Conservation (phyloP, 306 rosid species). For the Comarum palustre region DNA sequence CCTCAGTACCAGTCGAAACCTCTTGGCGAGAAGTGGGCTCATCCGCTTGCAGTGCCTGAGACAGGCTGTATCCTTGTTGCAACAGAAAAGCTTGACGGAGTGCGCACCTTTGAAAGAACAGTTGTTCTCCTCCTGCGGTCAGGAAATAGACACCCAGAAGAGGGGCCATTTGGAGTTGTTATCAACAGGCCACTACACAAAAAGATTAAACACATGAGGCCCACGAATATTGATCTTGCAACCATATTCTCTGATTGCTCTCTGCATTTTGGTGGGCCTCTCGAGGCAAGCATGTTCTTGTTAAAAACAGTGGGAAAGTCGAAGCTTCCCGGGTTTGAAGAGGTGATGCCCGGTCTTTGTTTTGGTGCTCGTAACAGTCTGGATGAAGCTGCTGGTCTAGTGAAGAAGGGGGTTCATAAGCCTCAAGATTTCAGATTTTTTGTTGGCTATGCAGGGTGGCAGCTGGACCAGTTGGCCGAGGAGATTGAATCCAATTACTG, state of each 20-base stretch:
- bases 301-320: slow-evolving; percentile 59
- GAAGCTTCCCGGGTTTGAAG: slow-evolving; percentile 72
- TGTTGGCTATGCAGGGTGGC: slow-evolving; percentile 99
- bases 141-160: slow-evolving; percentile 81
- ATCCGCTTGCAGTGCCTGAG: slow-evolving; percentile 88
- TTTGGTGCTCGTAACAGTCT: slow-evolving; percentile 87
- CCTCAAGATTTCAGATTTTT: slow-evolving; percentile 87
- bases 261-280: slow-evolving; percentile 91
- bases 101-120: slow-evolving; percentile 83
- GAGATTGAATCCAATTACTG: slow-evolving; percentile 92
- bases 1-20: slow-evolving; percentile 46
- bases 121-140: slow-evolving; percentile 91
- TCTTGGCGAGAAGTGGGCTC: slow-evolving; percentile 84
- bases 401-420: slow-evolving; percentile 78
- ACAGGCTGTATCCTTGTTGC: slow-evolving; percentile 95
- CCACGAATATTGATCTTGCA: slow-evolving; percentile 75
- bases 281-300: slow-evolving; percentile 92
- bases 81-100: slow-evolving; percentile 92
- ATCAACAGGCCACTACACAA: slow-evolving; percentile 91
- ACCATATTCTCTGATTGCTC: slow-evolving; percentile 87
- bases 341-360: slow-evolving; percentile 85
- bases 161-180: slow-evolving; percentile 91
- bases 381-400: slow-evolving; percentile 79
- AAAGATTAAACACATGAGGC: slow-evolving; percentile 79
- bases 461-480: slow-evolving; percentile 82